Conservation (phyloP, 2,329 filamentous ascomycete species). For the Byssoonygena ceratinophila region DNA sequence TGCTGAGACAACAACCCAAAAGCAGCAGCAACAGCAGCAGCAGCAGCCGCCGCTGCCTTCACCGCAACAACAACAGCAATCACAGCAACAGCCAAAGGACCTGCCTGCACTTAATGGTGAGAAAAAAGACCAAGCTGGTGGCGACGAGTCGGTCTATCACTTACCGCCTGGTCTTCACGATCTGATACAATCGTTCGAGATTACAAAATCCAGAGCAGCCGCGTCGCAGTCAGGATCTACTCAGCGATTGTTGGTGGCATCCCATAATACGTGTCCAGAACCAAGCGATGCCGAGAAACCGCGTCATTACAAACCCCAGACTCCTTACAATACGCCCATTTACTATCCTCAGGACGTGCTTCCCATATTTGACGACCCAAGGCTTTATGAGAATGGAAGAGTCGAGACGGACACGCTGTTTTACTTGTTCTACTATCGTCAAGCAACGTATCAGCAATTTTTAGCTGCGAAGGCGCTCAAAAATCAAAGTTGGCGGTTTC, state of each 20-base stretch:
- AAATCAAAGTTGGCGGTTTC: slow-evolving; percentile 96
- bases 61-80: slow-evolving; percentile 29
- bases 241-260: slow-evolving; percentile 63
- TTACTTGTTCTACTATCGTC: slow-evolving; percentile 98
- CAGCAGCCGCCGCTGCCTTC: slow-evolving; percentile 36
- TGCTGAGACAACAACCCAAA: slow-evolving; percentile 30
- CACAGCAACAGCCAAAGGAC: slow-evolving; percentile 42
- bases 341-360: slow-evolving; percentile 92
- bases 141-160: slow-evolving; percentile 81
- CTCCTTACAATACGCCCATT: slow-evolving; percentile 63
- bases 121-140: slow-evolving; percentile 40
- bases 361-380: slow-evolving; percentile 79
- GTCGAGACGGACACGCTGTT: slow-evolving; percentile 96
- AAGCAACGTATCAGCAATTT: slow-evolving; percentile 91
- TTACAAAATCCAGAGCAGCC: slow-evolving; percentile 59
- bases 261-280: slow-evolving; percentile 63
- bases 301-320: slow-evolving; percentile 71
- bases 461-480: slow-evolving; percentile 94
- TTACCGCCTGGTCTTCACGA: slow-evolving; percentile 81
- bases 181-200: slow-evolving; percentile 80
- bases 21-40: slow-evolving; percentile 37
- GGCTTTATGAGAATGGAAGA: slow-evolving; percentile 61
- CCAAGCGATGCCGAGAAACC: slow-evolving; percentile 70
- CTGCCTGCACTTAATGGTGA: slow-evolving; percentile 39
- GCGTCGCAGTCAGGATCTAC: slow-evolving; percentile 54